These are phyloP conservation scores for Dryadomyces quercus-mongolicae DNA, from an alignment of 2,329 filamentous ascomycete species.

Conservation along the genomic window DNA sequence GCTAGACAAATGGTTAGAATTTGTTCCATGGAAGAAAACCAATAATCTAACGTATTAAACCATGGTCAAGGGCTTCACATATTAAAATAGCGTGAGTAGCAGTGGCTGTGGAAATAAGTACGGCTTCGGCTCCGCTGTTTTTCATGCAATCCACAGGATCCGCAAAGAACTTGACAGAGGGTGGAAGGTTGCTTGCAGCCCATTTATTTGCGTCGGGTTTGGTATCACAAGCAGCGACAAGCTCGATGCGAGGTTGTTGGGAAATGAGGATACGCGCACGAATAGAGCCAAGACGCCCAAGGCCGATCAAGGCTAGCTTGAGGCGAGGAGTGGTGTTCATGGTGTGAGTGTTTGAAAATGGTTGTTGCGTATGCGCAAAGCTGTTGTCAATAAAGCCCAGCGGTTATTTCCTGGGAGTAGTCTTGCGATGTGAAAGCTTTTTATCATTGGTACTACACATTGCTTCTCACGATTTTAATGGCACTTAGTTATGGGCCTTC, in stretches of 20 bases:
- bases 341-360: too few relatives aligned
- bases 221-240: not conserved
- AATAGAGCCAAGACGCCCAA: conserved; percentile 18
- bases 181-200: conserved; percentile 19
- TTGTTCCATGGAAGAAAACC: too few relatives aligned
- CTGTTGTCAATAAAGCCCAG: too few relatives aligned
- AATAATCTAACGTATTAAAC: not conserved
- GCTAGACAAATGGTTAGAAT: too few relatives aligned
- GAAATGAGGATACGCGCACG: conserved; percentile 21
- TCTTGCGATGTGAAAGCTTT: too few relatives aligned
- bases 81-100: conserved; percentile 17
- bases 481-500: too few relatives aligned
- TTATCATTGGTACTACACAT: too few relatives aligned
- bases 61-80: not conserved
- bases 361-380: too few relatives aligned
- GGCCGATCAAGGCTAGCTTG: conserved; percentile 13
- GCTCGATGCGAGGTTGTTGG: conserved; percentile 21
- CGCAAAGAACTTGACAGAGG: conserved; percentile 13
- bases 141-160: conserved; percentile 17
- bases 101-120: conserved; percentile 19
- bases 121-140: conserved; percentile 17
- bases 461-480: too few relatives aligned
- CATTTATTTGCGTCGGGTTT: conserved; percentile 12
- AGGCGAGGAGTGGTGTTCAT: not conserved
- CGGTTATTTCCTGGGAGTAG: too few relatives aligned